Base-by-base conservation (phyloP, 176 grass and related monocot species). In the Alloteropsis semialata region DNA sequence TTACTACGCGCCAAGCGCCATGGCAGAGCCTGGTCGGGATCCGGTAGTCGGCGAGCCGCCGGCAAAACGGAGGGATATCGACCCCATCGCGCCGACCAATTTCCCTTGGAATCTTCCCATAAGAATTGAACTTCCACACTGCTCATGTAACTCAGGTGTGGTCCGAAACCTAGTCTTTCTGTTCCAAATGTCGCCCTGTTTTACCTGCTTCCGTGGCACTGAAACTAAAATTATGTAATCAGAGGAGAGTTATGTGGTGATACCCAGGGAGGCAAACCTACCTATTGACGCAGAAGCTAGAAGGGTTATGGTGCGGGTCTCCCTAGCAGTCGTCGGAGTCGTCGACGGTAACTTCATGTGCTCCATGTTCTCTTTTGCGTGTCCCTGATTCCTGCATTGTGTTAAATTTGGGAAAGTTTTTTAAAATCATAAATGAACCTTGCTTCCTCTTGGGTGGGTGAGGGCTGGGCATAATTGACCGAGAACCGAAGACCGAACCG, bases 231-330 rank as follows among this genome's bases (percentile, higher is more conserved):
- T 21, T 34, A 74, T 36, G 8, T 65, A 22, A 53, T 34, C 27
- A 56, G 34, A 81, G 15, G 17, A 70, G 3, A 7, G 6, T 17
- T 24, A 27, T 7, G 19, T 58, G 65, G 36, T 70, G 17, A 70
- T 81, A 21, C 50, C 79, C 21, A 36, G 37, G 5, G 79, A 81
- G 51, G 79, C 51, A 15, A 81, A 81, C 51, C 51, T 81, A 9
- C 22, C 25, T 19, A 81, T 81, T 24, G 50, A 33, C 17, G 27
- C 65, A 2, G 18, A 45, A n/a, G 14, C 66, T 22, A 44, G 7
- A 12, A 72, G 12, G 13, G 12, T 46, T 21, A 38, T 82, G 36
- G 66, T 67, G 3, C 27, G 38, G 38, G 66, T 82, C 66, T 46
- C 38, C 27, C 36, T n/a, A 3, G 50, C 63, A 17, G 78, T 72